Base-by-base conservation (phyloP, 2,329 filamentous ascomycete genomes). In the Trichophaea hybrida region DNA sequence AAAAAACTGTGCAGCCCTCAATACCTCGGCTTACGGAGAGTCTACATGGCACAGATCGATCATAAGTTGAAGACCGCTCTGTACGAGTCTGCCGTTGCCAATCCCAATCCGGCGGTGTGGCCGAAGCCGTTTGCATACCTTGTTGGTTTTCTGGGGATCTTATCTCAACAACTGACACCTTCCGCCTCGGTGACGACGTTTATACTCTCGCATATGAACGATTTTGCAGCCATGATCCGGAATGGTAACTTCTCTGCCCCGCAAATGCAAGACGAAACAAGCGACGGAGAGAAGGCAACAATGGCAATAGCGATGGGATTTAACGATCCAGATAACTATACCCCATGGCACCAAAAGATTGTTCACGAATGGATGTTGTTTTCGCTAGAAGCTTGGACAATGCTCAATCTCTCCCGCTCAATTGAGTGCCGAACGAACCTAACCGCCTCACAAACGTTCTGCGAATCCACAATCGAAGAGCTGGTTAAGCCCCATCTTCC, bases 361-460 rank as follows among this genome's bases (percentile, higher is more conserved):
- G 35, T 46, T 13, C 17, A 59, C 44, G 35, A 55, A 17, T 50
- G 35, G 37, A 37, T 59, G 38, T n/a, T 56, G 40, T 59, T 59
- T 49, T 46, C 38, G 15, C 24, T 59, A 10, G 51, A 59, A 43
- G 15, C 58, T 6, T 59, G 58, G 58, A 46, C 37, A 13, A 59
- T 59, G 58, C 37, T 59, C 15, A 37, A 56, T 35, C 33, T 59
- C 17, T 43, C 51, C 10, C 50, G 17, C 17, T 13, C 49, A 12
- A 43, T 49, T 37, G 53, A 56, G 32, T 32, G 31, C 40, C 32
- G 40, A 13, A 49, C 32, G 13, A 37, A 55, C 38, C 38, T 55
- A 1, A 51, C 50, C 8, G 12, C 40, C 13, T 48, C 52, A 17
- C 15, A 32, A 17, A 50, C n/a, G 5, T 48, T 48, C 32, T 35